These are phyloP conservation scores for Dryas drummondii DNA, from an alignment of 306 rosid species.

Conservation along the genomic window DNA sequence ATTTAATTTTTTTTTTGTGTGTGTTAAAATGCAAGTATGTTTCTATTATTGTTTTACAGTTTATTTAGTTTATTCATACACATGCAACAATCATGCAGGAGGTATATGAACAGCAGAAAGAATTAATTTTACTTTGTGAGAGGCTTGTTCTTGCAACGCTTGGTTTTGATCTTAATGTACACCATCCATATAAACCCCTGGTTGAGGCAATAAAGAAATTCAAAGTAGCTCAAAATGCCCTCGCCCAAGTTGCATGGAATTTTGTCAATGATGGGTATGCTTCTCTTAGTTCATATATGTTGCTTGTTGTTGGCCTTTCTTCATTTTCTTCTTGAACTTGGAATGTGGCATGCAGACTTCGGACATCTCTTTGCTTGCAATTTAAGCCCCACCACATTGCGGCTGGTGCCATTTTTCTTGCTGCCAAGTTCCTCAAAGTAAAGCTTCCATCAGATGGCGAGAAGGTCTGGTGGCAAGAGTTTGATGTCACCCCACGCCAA, in stretches of 20 bases:
- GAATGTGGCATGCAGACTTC: slow-evolving; percentile 81
- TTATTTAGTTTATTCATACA: background rate
- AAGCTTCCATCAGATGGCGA: slow-evolving; percentile 98
- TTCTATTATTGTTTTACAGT: background rate
- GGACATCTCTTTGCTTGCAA: slow-evolving; percentile 99
- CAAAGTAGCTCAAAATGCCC: slow-evolving; percentile 99
- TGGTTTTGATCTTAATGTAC: slow-evolving; percentile 90
- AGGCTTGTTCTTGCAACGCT: slow-evolving; percentile 97
- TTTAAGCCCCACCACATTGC: slow-evolving; percentile 99
- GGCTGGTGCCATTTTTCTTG: slow-evolving; percentile 99
- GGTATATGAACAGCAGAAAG: slow-evolving; percentile 94
- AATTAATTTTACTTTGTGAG: slow-evolving; percentile 80
- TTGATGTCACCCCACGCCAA: slow-evolving; percentile 99
- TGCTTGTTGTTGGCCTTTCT: slow-evolving; percentile 45
- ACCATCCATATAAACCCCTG: slow-evolving; percentile 96
- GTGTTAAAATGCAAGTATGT: background rate
- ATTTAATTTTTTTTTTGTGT: background rate
- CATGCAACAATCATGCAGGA: slow-evolving; percentile 56
- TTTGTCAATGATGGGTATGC: slow-evolving; percentile 97
- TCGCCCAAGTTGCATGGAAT: slow-evolving; percentile 99
- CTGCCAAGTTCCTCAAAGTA: slow-evolving; percentile 98
- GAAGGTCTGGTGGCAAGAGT: slow-evolving; percentile 99
- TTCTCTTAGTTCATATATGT: slow-evolving; percentile 35
- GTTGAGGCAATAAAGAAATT: slow-evolving; percentile 99
- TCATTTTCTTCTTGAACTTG: slow-evolving; percentile 56